Conservation (phyloP, 192 early-diverging fungal species). For the Lobosporangium transversale region DNA sequence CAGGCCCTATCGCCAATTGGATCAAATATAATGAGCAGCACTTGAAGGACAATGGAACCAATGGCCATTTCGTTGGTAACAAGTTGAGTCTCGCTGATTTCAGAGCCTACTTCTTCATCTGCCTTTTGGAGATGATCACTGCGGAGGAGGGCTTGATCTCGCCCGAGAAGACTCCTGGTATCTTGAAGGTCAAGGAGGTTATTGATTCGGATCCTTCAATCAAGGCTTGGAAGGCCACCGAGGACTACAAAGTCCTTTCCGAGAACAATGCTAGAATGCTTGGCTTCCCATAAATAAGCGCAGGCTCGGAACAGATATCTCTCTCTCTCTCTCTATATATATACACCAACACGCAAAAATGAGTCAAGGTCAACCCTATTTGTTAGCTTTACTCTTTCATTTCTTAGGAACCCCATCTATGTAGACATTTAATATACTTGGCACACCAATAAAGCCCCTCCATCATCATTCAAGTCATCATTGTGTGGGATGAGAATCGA, state of each 20-base stretch:
- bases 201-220: neutral
- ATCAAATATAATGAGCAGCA: constrained; percentile 53
- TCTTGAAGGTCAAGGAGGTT: constrained; percentile 17
- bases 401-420: too few species aligned
- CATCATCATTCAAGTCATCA: too few species aligned
- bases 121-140: constrained; percentile 8
- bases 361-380: too few species aligned
- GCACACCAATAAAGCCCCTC: too few species aligned
- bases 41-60: constrained; percentile 60
- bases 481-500: too few species aligned
- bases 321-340: too few species aligned
- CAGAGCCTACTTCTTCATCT: neutral
- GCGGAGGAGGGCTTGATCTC: constrained; percentile 10
- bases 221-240: constrained; percentile 12
- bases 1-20: neutral
- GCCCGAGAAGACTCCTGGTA: constrained; percentile 16
- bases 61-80: constrained; percentile 64
- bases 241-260: constrained; percentile 14
- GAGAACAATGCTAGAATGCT: constrained; percentile 2
- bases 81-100: constrained; percentile 56
- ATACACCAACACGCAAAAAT: too few species aligned
- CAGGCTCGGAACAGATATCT: too few species aligned
- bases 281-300: constrained; percentile 19
- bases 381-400: too few species aligned
- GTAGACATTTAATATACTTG: too few species aligned